These are phyloP conservation scores for Phaeodactylum tricornutum DNA, from an alignment of 108 stramenopile species.

Conservation along the genomic window DNA sequence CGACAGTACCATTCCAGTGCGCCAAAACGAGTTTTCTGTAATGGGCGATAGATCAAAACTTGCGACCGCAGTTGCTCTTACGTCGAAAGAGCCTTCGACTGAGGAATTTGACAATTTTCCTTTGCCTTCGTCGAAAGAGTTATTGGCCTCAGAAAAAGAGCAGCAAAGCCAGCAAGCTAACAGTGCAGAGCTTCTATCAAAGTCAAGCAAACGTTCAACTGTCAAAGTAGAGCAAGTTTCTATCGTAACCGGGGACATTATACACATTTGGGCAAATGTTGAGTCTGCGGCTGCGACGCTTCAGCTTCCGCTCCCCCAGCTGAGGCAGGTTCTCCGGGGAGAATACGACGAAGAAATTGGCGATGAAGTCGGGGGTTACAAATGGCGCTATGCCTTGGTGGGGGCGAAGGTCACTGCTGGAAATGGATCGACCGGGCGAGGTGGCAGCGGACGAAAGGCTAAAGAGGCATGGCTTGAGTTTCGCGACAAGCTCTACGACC, in stretches of 20 bases:
- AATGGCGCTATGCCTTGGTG: slow-evolving; percentile 69
- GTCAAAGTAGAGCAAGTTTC: slow-evolving; percentile 77
- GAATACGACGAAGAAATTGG: slow-evolving; percentile 73
- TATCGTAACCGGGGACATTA: slow-evolving; percentile 41
- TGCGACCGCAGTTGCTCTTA: slow-evolving; percentile 42
- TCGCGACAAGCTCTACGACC: slow-evolving; percentile 79
- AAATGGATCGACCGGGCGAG: slow-evolving; percentile 13
- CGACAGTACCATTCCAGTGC: slow-evolving; percentile 39
- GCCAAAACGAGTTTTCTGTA: slow-evolving; percentile 60
- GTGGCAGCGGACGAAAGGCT: slow-evolving; percentile 62
- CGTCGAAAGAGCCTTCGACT: slow-evolving; percentile 33
- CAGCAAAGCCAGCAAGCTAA: slow-evolving; percentile 14
- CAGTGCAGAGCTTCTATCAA: slow-evolving; percentile 23
- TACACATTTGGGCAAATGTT: slow-evolving; percentile 73
- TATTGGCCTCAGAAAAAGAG: slow-evolving; percentile 26
- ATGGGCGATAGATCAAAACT: slow-evolving; percentile 59
- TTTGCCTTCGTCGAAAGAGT: slow-evolving; percentile 36
- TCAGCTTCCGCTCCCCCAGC: slow-evolving; percentile 56
- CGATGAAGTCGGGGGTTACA: slow-evolving; percentile 78
- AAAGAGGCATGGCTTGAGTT: slow-evolving; percentile 74
- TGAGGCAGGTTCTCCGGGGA: slow-evolving; percentile 52
- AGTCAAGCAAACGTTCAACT: slow-evolving; percentile 49
- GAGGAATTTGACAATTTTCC: slow-evolving; percentile 72
- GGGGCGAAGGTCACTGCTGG: slow-evolving; percentile 73
- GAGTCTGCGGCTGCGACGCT: slow-evolving; percentile 72